Evolutionary conservation across 2,329 filamentous ascomycete species (phyloP).

Genomic region (Diplocarpon mali): DNA sequence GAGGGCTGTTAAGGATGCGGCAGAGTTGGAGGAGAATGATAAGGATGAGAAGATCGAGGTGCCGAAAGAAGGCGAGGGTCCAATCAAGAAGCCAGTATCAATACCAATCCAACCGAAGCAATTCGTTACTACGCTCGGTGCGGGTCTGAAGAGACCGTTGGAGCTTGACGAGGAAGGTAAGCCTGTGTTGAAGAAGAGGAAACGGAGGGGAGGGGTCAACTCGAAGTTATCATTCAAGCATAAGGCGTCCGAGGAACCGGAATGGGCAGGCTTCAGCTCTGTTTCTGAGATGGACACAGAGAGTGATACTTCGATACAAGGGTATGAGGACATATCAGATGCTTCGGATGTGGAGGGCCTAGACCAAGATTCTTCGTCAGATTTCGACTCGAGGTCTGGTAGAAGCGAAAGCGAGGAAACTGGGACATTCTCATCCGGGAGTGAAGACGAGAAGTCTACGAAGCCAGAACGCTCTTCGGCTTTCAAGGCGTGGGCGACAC

Average conservation of each 20-base stretch:
- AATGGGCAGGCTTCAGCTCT: conserved; percentile 53
- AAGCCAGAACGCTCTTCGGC: conserved; percentile 43
- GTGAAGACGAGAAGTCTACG: conserved; percentile 26
- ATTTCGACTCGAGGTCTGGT: conserved; percentile 10
- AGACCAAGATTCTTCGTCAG: conserved; percentile 7
- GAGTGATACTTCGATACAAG: conserved; percentile 22
- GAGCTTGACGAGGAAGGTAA: conserved; percentile 65
- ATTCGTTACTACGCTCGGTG: conserved; percentile 41
- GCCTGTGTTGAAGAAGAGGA: conserved; percentile 73
- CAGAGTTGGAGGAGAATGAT: conserved; percentile 21
- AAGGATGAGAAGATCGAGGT: conserved; percentile 18
- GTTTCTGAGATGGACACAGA: conserved; percentile 32
- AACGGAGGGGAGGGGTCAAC: conserved; percentile 54
- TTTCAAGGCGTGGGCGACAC: conserved; percentile 89
- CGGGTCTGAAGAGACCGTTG: conserved; percentile 77
- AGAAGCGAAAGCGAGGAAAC: conserved; percentile 20
- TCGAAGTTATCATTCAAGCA: conserved; percentile 42
- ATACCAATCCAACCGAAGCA: conserved; percentile 4
- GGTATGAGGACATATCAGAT: conserved; percentile 28
- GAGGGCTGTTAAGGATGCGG: conserved; percentile 24
- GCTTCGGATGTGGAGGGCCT: conserved; percentile 24
- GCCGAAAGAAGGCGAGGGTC: conserved; percentile 3
- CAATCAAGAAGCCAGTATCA: conserved; percentile 9
- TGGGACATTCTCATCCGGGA: conserved; percentile 22
- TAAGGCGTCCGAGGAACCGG: conserved; percentile 35